These are phyloP conservation scores for Hypseocharis bilobata DNA, from an alignment of 441 rosid genomes.

Conservation along the genomic window DNA sequence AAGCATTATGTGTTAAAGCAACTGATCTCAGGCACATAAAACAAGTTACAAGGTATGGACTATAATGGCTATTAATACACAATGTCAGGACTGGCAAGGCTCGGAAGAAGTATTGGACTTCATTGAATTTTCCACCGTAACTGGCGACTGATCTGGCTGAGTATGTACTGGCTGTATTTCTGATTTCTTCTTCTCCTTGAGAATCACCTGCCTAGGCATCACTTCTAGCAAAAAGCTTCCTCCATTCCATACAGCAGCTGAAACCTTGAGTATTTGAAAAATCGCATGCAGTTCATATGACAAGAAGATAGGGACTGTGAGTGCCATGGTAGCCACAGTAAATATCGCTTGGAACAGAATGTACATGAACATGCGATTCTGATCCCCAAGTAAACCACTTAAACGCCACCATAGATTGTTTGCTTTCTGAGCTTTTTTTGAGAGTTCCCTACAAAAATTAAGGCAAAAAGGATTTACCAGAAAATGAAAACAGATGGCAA, in stretches of 20 bases:
- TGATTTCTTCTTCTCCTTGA: constrained; percentile 60
- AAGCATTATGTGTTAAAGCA: neutral
- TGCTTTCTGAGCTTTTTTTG: constrained; percentile 80
- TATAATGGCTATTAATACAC: neutral
- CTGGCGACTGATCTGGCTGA: constrained; percentile 22
- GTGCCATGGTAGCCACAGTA: constrained; percentile 83
- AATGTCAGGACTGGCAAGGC: neutral
- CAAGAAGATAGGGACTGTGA: constrained; percentile 79
- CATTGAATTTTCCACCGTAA: constrained; percentile 9
- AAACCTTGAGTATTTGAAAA: constrained; percentile 75
- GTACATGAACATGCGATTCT: constrained; percentile 72
- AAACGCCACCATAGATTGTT: constrained; percentile 77
- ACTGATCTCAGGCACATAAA: neutral
- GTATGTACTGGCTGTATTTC: constrained; percentile 34
- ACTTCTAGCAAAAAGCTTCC: constrained; percentile 83
- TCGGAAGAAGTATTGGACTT: constrained; percentile 10
- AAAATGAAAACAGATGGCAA: neutral
- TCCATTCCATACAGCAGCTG: constrained; percentile 84
- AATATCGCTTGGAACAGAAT: constrained; percentile 62
- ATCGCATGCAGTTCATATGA: constrained; percentile 56
- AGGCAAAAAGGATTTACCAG: neutral
- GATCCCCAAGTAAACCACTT: constrained; percentile 72
- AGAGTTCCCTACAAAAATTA: constrained; percentile 48
- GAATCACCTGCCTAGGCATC: constrained; percentile 79
- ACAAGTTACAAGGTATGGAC: neutral